phyloP scores from a whole-genome alignment of 129 eudicot species.

The Artemisia tridentata region DNA sequence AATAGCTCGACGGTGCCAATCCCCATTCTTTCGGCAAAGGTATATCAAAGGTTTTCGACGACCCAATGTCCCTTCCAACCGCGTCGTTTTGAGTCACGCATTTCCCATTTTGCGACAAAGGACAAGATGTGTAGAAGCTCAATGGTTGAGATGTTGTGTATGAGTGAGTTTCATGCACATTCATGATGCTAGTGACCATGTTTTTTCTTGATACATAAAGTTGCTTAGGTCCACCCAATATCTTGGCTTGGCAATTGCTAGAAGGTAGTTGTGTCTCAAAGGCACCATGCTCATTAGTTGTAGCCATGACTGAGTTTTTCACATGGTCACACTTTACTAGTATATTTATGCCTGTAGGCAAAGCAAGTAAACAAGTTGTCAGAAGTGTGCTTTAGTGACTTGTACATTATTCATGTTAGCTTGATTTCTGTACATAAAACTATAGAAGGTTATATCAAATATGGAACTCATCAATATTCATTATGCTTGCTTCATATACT shows the following conservation, averaged over 20 bases:
- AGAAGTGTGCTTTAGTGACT: slow-evolving; percentile 5
- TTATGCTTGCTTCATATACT: too few relatives aligned
- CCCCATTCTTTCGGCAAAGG: slow-evolving; percentile 93
- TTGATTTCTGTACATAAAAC: neutral
- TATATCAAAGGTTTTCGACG: slow-evolving; percentile 63
- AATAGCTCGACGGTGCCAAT: slow-evolving; percentile 80
- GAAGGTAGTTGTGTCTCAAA: slow-evolving; percentile 55
- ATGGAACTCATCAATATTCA: neutral
- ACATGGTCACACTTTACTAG: slow-evolving; percentile 63
- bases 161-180: slow-evolving; percentile 29
- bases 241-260: slow-evolving; percentile 57
- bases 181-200: slow-evolving; percentile 37
- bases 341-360: slow-evolving; percentile 54
- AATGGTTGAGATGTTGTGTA: slow-evolving; percentile 57
- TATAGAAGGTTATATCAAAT: neutral
- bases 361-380: neutral
- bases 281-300: slow-evolving; percentile 54
- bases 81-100: slow-evolving; percentile 36
- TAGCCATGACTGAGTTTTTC: slow-evolving; percentile 51
- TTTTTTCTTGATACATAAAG: slow-evolving; percentile 46
- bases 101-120: slow-evolving; percentile 32
- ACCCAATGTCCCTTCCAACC: slow-evolving; percentile 27
- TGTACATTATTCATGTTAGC: neutral
- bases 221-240: slow-evolving; percentile 70
- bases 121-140: slow-evolving; percentile 62